Percentiles rank a stretch among this genome's conserved stretches.
These are phyloP conservation scores for Zostera marina DNA, from an alignment of 116 monocot species.

Conservation along the genomic window DNA sequence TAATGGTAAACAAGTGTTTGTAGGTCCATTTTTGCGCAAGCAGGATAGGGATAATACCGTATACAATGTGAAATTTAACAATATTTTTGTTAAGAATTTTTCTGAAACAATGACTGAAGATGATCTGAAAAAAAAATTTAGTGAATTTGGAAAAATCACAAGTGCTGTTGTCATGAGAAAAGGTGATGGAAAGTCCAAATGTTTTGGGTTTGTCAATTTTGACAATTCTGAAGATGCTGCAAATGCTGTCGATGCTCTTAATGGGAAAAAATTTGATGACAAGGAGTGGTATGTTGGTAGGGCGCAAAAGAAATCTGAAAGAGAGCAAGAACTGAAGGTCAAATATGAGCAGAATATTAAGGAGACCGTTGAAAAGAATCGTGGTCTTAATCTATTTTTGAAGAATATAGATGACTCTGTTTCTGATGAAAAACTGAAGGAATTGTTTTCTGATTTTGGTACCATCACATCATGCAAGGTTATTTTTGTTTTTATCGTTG, in stretches of 20 bases:
- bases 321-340: slow-evolving; percentile 69
- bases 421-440: slow-evolving; percentile 61
- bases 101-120: slow-evolving; percentile 59
- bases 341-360: slow-evolving; percentile 55
- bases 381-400: slow-evolving; percentile 61
- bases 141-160: slow-evolving; percentile 65
- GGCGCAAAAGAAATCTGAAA: slow-evolving; percentile 90
- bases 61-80: slow-evolving; percentile 41
- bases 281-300: slow-evolving; percentile 98
- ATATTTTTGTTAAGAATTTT: slow-evolving; percentile 94
- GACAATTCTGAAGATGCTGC: slow-evolving; percentile 78
- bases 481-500: neutral
- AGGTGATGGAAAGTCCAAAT: slow-evolving; percentile 75
- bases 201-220: slow-evolving; percentile 98
- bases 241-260: slow-evolving; percentile 56
- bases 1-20: slow-evolving; percentile 86
- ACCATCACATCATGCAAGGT: slow-evolving; percentile 91
- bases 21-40: slow-evolving; percentile 78
- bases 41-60: slow-evolving; percentile 62
- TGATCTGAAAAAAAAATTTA: slow-evolving; percentile 47
- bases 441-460: slow-evolving; percentile 63
- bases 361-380: slow-evolving; percentile 48
- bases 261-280: slow-evolving; percentile 80
- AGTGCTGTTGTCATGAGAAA: slow-evolving; percentile 81
- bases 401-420: slow-evolving; percentile 84